Base-by-base conservation (phyloP, 1,284 basidiomycete genomes). In the Cutaneotrichosporon sp. region DNA sequence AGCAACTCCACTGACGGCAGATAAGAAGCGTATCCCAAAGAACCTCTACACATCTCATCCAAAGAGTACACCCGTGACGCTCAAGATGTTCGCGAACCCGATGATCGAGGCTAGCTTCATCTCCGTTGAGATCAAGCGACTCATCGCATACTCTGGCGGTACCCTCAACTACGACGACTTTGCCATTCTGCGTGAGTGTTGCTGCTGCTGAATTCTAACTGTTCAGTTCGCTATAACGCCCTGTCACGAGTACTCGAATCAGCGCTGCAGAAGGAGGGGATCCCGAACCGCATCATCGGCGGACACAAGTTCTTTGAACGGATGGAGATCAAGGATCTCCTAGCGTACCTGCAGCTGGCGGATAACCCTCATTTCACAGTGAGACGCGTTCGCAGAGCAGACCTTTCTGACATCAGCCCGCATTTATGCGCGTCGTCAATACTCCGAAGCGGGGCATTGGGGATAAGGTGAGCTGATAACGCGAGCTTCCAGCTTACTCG, bases 251-350 rank as follows among this genome's bases (percentile, higher is more conserved):
- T 79, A 0, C 80, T 94, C 41, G 91, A 94, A 74, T 81, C 80
- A 14, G 84, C 85, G 1, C 72, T 96, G 19, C 87, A 90, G 67
- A 84, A 82, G 55, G 83, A 84, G 58, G 81, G 83, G 26, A 87
- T 96, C 41, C 89, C 90, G 0, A 84, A 81, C 63, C 77, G 84
- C 42, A 81, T 94, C 47, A 79, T 94, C 9, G 86, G 84, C 14
- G 89, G 89, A 0, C 84, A 87, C 69, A 88, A 86, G 69, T 92
- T 92, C 80, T 93, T 92, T 65, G 88, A 92, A 58, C 84, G 90
- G 8, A 71, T 82, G 60, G 88, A 89, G 77, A 81, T 96, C 67
- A 92, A 91, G 75, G 89, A 92, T 68, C 62, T 93, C 20, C 75
- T 94, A n/a, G 86, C 87, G 1, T 94, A 94, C 71, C 76, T 92